A percentile compares a stretch with the other conserved stretches of the same genome.
These are phyloP conservation scores for Baeospora myosura DNA, from an alignment of 1,284 basidiomycete genomes.

Conservation along the genomic window DNA sequence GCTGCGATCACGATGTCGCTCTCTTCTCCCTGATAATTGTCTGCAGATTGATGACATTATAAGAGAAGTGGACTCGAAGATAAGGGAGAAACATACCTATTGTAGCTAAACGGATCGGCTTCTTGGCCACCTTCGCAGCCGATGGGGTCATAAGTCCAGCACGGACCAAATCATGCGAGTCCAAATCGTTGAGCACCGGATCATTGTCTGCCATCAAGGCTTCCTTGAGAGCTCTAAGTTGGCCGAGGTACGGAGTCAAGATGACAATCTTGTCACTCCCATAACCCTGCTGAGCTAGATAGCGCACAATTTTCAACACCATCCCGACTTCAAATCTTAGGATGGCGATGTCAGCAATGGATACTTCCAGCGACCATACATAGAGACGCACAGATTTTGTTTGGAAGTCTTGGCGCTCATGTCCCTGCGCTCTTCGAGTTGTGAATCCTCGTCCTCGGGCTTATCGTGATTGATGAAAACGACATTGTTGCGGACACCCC, in stretches of 20 bases:
- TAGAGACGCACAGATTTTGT: constrained; percentile 30
- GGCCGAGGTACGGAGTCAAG: constrained; percentile 62
- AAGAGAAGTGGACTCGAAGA: constrained; percentile 5
- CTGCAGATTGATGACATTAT: constrained; percentile 26
- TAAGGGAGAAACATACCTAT: constrained; percentile 35
- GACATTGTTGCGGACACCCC: constrained; percentile 48
- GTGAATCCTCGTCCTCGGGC: constrained; percentile 41
- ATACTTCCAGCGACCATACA: background rate
- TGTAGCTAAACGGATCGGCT: constrained; percentile 46
- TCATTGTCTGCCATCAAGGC: constrained; percentile 43
- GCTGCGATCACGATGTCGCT: constrained; percentile 58
- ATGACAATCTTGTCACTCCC: constrained; percentile 49
- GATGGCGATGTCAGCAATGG: background rate
- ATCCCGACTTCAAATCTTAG: constrained; percentile 44
- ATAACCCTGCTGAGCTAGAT: constrained; percentile 63
- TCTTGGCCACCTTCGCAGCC: constrained; percentile 31
- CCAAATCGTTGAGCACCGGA: constrained; percentile 55
- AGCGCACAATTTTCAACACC: constrained; percentile 57
- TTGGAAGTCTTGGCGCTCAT: constrained; percentile 46
- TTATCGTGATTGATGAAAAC: constrained; percentile 54
- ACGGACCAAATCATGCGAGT: constrained; percentile 46
- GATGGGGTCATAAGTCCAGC: constrained; percentile 41
- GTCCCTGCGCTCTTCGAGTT: constrained; percentile 38
- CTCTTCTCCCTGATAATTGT: constrained; percentile 66
- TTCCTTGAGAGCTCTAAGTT: constrained; percentile 43